These are phyloP conservation scores for Corinectria fuckeliana DNA, from an alignment of 2,329 filamentous ascomycete genomes.

Conservation along the genomic window DNA sequence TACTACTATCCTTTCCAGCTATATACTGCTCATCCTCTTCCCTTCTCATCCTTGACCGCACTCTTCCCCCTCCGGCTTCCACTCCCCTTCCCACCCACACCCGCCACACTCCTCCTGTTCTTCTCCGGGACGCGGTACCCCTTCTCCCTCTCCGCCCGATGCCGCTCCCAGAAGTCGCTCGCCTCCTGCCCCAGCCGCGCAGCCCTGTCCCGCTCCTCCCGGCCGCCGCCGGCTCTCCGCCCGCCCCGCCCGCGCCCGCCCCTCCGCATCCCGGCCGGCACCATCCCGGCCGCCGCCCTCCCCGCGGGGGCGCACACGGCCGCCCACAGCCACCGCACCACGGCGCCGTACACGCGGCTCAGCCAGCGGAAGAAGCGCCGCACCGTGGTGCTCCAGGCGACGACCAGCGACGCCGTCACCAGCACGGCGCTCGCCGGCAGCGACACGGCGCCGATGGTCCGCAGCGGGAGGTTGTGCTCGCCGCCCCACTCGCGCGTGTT, in stretches of 20 bases:
- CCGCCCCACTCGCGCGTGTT: slow-evolving; percentile 68
- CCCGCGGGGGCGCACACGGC: slow-evolving; percentile 33
- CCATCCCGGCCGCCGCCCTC: slow-evolving; percentile 14
- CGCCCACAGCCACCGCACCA: slow-evolving; percentile 31
- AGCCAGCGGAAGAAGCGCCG: slow-evolving; percentile 42
- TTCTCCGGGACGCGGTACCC: slow-evolving; percentile 49
- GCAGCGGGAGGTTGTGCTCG: slow-evolving; percentile 51
- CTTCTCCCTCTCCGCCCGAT: slow-evolving; percentile 47
- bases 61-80: slow-evolving; percentile 1
- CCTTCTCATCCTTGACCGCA: slow-evolving; percentile 6
- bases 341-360: slow-evolving; percentile 16
- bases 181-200: slow-evolving; percentile 38
- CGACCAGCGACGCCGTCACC: slow-evolving; percentile 57
- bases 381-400: slow-evolving; percentile 61
- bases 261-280: slow-evolving; percentile 28
- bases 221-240: too few relatives aligned
- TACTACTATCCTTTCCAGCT: too few relatives aligned
- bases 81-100: slow-evolving; percentile 9
- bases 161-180: slow-evolving; percentile 52
- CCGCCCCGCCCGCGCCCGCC: slow-evolving; percentile 29
- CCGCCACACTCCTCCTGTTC: slow-evolving; percentile 37
- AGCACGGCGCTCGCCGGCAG: slow-evolving; percentile 56
- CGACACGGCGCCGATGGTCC: slow-evolving; percentile 55
- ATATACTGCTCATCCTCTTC: not conserved
- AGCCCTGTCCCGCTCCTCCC: slow-evolving; percentile 17